Evolutionary conservation across 2,329 filamentous ascomycete genomes (phyloP), one percentile per base, ranked within the genome.

Genomic region (Hypoxylon sp.): DNA sequence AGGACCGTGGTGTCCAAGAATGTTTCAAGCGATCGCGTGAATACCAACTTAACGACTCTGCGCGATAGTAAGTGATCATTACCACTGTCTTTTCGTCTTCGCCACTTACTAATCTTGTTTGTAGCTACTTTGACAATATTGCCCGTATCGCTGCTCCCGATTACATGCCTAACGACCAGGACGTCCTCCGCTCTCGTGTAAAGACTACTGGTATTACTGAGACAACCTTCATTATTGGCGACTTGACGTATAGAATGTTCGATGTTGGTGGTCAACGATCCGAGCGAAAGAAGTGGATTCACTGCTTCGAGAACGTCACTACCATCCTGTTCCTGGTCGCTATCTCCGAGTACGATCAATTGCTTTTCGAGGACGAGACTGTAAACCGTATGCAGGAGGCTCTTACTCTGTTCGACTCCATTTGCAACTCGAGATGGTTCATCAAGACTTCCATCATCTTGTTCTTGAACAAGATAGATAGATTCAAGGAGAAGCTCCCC

Each of bases 221-320:
- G 77, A 97, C 92, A 15, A 94, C 90, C 21, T 96, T 97, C 76
- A 94, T 94, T 71, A 96, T 96, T 62, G 91, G 91, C 62, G 90
- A 96, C 67, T 79, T 97, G 60, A 96, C 91, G 50, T 97, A 96
- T 78, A 86, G 91, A 63, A 96, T 97, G 92, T 96, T 96, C 75
- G 92, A 97, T 68, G 92, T 97, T 34, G 92, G 92, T 81, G 93
- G 92, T 61, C 92, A 96, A 75, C 85, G 92, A 71, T 96, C 91
- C 5, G 92, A 97, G 76, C 87, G 92, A 71, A 97, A 97, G 88
- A 97, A 97, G 84, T 97, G 92, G 92, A 97, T 97, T 65, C 92
- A 97, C 78, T 96, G 92, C 78, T 97, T 97, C 75, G 92, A 97
- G 78, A 96, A 97, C 67, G 92, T 97, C 67, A 96, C 91, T 6